Evolutionary conservation across 805 yeast species (phyloP).

Genomic region (Hanseniaspora jakobsenii): DNA sequence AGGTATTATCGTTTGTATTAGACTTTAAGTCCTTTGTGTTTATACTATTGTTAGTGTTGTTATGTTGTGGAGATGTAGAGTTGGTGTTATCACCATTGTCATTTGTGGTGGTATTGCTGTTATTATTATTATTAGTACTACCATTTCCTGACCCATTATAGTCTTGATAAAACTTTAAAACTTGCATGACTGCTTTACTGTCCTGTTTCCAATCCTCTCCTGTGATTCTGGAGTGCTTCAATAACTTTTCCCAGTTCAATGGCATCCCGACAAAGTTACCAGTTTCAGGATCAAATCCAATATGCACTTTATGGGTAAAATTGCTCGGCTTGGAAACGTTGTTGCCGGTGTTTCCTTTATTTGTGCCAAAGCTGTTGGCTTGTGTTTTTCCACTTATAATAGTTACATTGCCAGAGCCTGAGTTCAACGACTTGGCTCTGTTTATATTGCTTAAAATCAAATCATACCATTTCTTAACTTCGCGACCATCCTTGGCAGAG

Average conservation of each 20-base stretch:
- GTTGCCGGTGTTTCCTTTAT: slow-evolving; percentile 19
- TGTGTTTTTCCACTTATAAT: background rate
- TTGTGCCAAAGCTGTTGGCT: slow-evolving; percentile 48
- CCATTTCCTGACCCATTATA: slow-evolving; percentile 24
- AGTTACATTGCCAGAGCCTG: slow-evolving; percentile 2
- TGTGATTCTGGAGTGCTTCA: slow-evolving; percentile 79
- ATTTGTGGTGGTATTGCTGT: too few species aligned
- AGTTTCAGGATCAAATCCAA: slow-evolving; percentile 69
- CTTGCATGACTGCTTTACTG: slow-evolving; percentile 91
- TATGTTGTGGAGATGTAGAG: too few species aligned
- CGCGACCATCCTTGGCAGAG: slow-evolving; percentile 3
- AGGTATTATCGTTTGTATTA: too few species aligned
- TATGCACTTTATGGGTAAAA: slow-evolving; percentile 87
- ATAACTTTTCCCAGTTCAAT: slow-evolving; percentile 77
- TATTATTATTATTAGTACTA: slow-evolving; percentile 11
- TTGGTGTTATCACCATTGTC: too few species aligned
- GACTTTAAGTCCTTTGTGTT: too few species aligned
- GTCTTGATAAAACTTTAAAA: slow-evolving; percentile 62
- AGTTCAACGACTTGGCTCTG: background rate
- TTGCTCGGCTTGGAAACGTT: slow-evolving; percentile 82
- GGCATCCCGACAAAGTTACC: slow-evolving; percentile 92
- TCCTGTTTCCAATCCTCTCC: slow-evolving; percentile 84
- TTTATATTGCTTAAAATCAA: slow-evolving; percentile 5
- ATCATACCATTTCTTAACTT: slow-evolving; percentile 4
- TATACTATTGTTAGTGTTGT: too few species aligned